Percentiles rank a stretch among this genome's conserved stretches.
Evolutionary conservation across 441 rosid genomes (phyloP).

Genomic region (Gossypium gossypioides): DNA sequence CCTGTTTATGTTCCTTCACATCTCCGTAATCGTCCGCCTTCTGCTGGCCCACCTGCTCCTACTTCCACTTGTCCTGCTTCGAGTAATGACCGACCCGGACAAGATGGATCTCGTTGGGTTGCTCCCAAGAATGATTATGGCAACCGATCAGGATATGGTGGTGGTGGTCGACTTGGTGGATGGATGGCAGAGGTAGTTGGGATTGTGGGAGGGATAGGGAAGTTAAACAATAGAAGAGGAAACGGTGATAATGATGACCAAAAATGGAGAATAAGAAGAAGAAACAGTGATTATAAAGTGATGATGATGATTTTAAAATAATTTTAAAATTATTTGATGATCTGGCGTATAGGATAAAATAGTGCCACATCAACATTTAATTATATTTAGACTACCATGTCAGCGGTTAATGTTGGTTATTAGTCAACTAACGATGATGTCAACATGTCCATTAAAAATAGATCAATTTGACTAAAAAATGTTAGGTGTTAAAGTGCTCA

Average conservation of each 20-base stretch:
- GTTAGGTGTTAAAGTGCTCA: too few relatives aligned
- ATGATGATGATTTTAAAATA: too few relatives aligned
- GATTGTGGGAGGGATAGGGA: conserved; percentile 56
- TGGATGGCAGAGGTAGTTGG: conserved; percentile 50
- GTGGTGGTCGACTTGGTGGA: conserved; percentile 38
- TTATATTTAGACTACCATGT: too few relatives aligned
- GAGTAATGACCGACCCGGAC: conserved; percentile 26
- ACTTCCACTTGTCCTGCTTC: conserved; percentile 33
- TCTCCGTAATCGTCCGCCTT: conserved; percentile 40
- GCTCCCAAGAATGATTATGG: conserved; percentile 31
- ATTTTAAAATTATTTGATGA: not conserved
- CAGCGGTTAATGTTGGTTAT: too few relatives aligned
- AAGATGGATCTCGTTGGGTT: conserved; percentile 34
- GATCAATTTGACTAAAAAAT: too few relatives aligned
- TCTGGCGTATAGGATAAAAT: too few relatives aligned
- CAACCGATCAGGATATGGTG: conserved; percentile 22
- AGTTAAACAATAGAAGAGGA: conserved; percentile 23
- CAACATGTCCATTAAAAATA: too few relatives aligned
- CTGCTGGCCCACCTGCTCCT: conserved; percentile 42
- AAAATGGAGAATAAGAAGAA: too few relatives aligned
- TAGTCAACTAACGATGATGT: too few relatives aligned
- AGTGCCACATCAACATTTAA: too few relatives aligned
- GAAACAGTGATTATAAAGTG: too few relatives aligned
- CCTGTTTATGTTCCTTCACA: conserved; percentile 67
- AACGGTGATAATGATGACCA: too few relatives aligned